A percentile compares a stretch with the other conserved stretches of the same genome.
Conservation (phyloP, 2,329 filamentous ascomycete species). For the Salinomyces thailandicus region DNA sequence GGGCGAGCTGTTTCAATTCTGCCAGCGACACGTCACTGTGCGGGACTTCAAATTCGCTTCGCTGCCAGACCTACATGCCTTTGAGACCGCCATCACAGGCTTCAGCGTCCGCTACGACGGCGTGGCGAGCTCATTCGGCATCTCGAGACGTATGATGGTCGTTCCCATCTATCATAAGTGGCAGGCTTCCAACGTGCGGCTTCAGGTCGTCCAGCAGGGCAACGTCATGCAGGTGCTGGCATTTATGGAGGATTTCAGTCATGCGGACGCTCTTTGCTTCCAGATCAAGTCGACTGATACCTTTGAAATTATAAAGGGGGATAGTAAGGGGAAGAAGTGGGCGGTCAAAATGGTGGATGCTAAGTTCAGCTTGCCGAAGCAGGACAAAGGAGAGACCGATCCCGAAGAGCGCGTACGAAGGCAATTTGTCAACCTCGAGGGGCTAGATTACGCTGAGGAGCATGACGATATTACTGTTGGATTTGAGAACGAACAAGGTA, state of each 20-base stretch:
- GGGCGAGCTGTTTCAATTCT: constrained; percentile 49
- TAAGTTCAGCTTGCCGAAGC: constrained; percentile 71
- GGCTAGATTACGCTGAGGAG: constrained; percentile 80
- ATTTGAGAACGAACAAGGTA: constrained; percentile 60
- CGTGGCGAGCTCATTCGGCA: constrained; percentile 63
- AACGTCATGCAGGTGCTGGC: constrained; percentile 67
- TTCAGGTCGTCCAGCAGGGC: constrained; percentile 70
- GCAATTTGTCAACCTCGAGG: constrained; percentile 73
- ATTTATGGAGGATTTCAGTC: constrained; percentile 80
- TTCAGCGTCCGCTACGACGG: constrained; percentile 50
- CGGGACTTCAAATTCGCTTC: constrained; percentile 50
- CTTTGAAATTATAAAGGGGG: constrained; percentile 51
- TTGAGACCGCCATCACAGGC: constrained; percentile 70
- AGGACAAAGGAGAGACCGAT: constrained; percentile 44
- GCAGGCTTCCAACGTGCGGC: constrained; percentile 68
- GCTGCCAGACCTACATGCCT: constrained; percentile 56
- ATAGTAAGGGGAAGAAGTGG: constrained; percentile 44
- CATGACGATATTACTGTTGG: constrained; percentile 82
- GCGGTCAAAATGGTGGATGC: constrained; percentile 76
- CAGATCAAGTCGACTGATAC: constrained; percentile 72
- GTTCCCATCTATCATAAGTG: constrained; percentile 91
- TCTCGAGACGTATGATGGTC: constrained; percentile 64
- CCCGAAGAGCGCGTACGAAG: constrained; percentile 51
- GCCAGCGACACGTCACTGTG: constrained; percentile 51
- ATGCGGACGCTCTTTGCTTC: constrained; percentile 84